Conservation (phyloP, 257 asterid genomes). For the Henckelia pumila region DNA sequence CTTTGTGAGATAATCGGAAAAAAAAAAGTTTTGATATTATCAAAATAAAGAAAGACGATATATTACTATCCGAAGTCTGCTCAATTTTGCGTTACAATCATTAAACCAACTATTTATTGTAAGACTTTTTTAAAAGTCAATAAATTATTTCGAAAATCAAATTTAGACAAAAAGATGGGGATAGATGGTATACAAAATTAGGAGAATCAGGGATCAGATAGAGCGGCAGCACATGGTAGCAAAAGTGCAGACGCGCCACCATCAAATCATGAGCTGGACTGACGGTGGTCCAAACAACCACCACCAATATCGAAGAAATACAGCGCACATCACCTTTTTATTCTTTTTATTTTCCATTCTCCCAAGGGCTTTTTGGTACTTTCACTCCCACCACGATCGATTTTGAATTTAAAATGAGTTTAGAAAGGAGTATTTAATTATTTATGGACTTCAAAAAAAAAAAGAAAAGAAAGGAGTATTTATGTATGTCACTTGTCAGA, state of each 20-base stretch:
- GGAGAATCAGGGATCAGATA: slow-evolving; percentile 28
- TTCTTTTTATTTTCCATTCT: no score
- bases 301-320: background rate
- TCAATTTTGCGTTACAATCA: background rate
- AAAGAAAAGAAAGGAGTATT: no score
- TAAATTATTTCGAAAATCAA: background rate
- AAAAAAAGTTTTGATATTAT: no score
- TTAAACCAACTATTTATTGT: background rate
- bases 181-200: background rate
- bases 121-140: no score
- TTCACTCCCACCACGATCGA: background rate
- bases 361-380: background rate
- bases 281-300: background rate
- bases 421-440: no score
- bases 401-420: no score
- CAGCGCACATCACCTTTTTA: background rate
- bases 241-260: slow-evolving; percentile 32
- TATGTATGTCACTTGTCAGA: no score
- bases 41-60: no score
- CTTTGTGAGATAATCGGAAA: no score
- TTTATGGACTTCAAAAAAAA: no score
- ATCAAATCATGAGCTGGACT: background rate
- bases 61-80: no score
- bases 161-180: background rate
- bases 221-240: slow-evolving; percentile 30